Base-by-base conservation (phyloP, 148 eudicot genomes). In the Nyssa sinensis region DNA sequence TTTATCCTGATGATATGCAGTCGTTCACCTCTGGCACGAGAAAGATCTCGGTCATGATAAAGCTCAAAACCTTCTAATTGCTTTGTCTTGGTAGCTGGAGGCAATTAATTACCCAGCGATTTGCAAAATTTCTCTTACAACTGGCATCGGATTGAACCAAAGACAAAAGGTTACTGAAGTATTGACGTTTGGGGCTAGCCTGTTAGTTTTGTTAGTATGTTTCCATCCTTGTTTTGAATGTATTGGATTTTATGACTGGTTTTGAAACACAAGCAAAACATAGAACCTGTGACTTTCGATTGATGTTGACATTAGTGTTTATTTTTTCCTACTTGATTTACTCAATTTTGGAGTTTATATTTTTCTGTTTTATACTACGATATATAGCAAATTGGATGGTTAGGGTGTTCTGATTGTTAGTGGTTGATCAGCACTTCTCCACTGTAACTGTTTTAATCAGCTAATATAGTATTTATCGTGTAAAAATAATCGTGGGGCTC, bases 1-100 rank as follows among this genome's bases (percentile, higher is more conserved):
- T n/a, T n/a, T n/a, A n/a, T n/a, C n/a, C n/a, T n/a, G n/a, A 51
- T 66, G 76, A n/a, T n/a, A 27, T 72, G 80, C 89, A 86, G 87
- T 63, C 73, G 75, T 34, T 78, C 86, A 4, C 85, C 89, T 28
- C 51, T 41, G 4, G 81, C 58, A 31, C 70, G 87, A 1, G 82
- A 86, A 78, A 74, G 87, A 79, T 86, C 87, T 25, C 78, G 57
- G 5, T 86, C 84, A 44, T 81, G 81, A n/a, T n/a, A n/a, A 6
- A 55, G 59, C 59, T 55, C 21, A 44, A 44, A 60, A 31, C 7
- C 7, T 30, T 63, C 28, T n/a, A 28, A 70, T 13, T 63, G 66
- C 10, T 30, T 63, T 31, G 35, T 16, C 39, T n/a, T 5, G 58
- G 58, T 32, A 17, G 66, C 7, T 14, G 39, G 14, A 63, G 6